Evolutionary conservation across 805 yeast species (phyloP), one percentile per base, ranked within the genome.

Genomic region (Ogataea saltuana): DNA sequence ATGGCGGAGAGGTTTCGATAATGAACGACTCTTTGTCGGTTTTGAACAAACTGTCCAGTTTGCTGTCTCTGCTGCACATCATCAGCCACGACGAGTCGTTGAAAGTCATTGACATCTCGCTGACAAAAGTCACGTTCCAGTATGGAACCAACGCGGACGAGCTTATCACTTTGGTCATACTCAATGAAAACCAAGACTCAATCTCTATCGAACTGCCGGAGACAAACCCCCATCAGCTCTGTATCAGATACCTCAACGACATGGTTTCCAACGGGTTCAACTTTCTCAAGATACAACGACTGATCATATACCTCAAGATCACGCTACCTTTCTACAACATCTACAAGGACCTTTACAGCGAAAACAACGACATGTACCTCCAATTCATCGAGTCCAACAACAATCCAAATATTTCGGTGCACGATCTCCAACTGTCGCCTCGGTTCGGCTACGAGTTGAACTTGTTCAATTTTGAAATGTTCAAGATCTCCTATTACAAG

Each of bases 111-210:
- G 50, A 59, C 20, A 58, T 63, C 10, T 56, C 63, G 7, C 45
- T 64, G 17, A 49, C 60, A 20, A 44, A 52, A 20, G 52, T 65
- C 9, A 45, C 60, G 2, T 65, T 65, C 31, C 65, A 60, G 44
- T 65, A 65, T 44, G 69, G 69, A 1, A 19, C 41, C 1, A 48
- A 42, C 4, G 13, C 43, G 3, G 51, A 53, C 18, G 68, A 64
- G 42, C 48, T 46, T 17, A 49, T 64, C 8, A 52, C 64, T 2
- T 36, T 64, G 26, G 54, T 55, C 9, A 42, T 64, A 3, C 35
- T 53, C 21, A 45, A 46, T 19, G 55, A 51, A 27, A 45, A 45
- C 9, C 50, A 54, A n/a, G 59, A 51, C 10, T 42, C 53, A 8
- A 44, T 59, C 1, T 49, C 45, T 8, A 52, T 60, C 20, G 60